These are phyloP conservation scores for Pisolithus orientalis DNA, from an alignment of 768 basidiomycete species.

Conservation along the genomic window DNA sequence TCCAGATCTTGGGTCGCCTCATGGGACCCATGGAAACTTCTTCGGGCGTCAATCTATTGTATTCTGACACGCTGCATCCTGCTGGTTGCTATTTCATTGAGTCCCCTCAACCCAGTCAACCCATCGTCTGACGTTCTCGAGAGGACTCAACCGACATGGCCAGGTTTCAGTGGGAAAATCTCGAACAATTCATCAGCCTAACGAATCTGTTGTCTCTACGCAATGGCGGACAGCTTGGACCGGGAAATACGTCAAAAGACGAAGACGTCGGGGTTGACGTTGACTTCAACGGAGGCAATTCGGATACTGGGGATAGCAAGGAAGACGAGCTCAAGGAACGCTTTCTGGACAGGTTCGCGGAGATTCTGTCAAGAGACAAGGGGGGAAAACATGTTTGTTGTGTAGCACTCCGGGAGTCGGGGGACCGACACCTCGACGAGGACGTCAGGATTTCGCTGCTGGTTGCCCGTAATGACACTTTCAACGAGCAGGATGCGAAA, in stretches of 20 bases:
- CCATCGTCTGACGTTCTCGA: not conserved
- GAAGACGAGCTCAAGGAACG: conserved; percentile 1
- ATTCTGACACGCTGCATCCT: too few relatives aligned
- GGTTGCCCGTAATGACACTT: not conserved
- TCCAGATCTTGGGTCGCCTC: too few relatives aligned
- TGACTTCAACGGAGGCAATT: conserved; percentile 5
- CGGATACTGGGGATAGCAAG: not conserved
- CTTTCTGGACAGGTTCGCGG: conserved; percentile 1
- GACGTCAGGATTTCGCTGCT: not conserved
- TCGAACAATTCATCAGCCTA: conserved; percentile 1
- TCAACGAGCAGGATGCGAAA: not conserved
- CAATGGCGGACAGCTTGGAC: not conserved
- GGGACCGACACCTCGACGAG: not conserved
- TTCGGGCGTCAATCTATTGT: not conserved
- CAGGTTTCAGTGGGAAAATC: conserved; percentile 1
- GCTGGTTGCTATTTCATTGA: too few relatives aligned
- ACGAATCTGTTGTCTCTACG: not conserved
- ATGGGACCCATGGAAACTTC: too few relatives aligned
- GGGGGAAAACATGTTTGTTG: not conserved
- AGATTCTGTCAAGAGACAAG: not conserved
- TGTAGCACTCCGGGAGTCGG: not conserved
- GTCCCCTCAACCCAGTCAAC: not conserved
- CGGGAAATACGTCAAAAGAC: not conserved
- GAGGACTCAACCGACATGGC: not conserved
- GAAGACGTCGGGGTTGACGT: conserved; percentile 6